Evolutionary conservation across 1,139 yeast genomes (phyloP).

Genomic region (Geotrichum fermentans): DNA sequence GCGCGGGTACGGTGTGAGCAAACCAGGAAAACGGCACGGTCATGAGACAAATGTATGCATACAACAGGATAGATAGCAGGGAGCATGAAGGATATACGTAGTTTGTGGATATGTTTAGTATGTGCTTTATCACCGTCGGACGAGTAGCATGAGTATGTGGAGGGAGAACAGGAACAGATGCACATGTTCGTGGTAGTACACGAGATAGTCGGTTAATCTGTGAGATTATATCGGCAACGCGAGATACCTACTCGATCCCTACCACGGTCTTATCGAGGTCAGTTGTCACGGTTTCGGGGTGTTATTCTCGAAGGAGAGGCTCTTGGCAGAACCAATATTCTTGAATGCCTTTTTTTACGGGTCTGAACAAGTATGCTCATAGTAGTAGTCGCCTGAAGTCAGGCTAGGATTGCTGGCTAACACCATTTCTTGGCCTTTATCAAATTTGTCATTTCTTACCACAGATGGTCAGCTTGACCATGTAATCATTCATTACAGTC

Average conservation of each 20-base stretch:
- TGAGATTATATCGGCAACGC: slow-evolving; percentile 5
- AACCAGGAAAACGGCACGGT: slow-evolving; percentile 58
- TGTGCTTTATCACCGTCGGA: not conserved
- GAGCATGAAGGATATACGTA: too few relatives aligned
- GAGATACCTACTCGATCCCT: too few relatives aligned
- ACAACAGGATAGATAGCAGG: too few relatives aligned
- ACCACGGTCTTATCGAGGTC: too few relatives aligned
- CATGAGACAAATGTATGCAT: slow-evolving; percentile 29
- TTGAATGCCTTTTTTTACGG: slow-evolving; percentile 21
- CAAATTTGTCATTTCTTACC: slow-evolving; percentile 5
- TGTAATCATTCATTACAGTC: slow-evolving; percentile 56
- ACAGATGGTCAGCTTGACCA: slow-evolving; percentile 32
- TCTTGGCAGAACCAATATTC: too few relatives aligned
- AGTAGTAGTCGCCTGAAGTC: slow-evolving; percentile 31
- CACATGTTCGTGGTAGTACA: not conserved
- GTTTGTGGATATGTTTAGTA: not conserved
- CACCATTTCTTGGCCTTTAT: slow-evolving; percentile 33
- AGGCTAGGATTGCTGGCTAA: slow-evolving; percentile 33
- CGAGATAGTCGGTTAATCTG: slow-evolving; percentile 26
- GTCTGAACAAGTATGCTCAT: slow-evolving; percentile 25
- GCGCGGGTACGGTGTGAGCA: slow-evolving; percentile 92
- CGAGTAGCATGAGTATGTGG: not conserved
- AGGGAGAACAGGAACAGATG: not conserved
- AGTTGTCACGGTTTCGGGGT: too few relatives aligned
- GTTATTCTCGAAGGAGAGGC: too few relatives aligned